phyloP scores from a whole-genome alignment of 2,329 filamentous ascomycete species.

The Raffaelea deltoideospora region DNA sequence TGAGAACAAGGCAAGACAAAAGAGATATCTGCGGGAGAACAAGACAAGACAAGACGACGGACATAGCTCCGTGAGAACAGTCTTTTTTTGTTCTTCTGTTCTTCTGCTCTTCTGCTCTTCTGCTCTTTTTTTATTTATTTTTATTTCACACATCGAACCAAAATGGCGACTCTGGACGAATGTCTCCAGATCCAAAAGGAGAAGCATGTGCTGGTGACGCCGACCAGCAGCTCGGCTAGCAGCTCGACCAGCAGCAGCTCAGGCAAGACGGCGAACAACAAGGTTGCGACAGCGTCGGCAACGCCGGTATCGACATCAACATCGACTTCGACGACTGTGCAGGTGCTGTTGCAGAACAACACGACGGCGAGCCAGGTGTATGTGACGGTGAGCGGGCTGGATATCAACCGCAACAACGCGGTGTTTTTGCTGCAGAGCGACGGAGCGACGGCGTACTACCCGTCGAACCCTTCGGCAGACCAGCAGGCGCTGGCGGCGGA shows the following conservation, averaged over 20 bases:
- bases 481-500: constrained; percentile 37
- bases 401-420: constrained; percentile 41
- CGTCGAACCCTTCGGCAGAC: constrained; percentile 36
- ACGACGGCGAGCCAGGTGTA: constrained; percentile 45
- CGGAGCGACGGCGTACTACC: constrained; percentile 50
- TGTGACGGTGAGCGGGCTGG: constrained; percentile 56
- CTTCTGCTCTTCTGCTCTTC: neutral
- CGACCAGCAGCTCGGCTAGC: constrained; percentile 1
- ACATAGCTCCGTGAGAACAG: neutral
- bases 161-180: constrained; percentile 15
- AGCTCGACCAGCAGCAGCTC: neutral
- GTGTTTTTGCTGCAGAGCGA: constrained; percentile 51
- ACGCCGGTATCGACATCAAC: neutral
- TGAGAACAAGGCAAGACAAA: too few species aligned
- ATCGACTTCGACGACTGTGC: constrained; percentile 25
- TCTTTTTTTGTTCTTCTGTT: neutral
- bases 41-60: too few species aligned
- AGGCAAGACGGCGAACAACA: too few species aligned
- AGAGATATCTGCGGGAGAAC: too few species aligned
- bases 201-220: constrained; percentile 12
- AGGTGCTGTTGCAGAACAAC: constrained; percentile 50
- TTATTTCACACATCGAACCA: neutral
- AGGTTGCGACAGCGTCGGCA: neutral
- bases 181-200: constrained; percentile 12
- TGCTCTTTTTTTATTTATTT: neutral